These are phyloP conservation scores for Mucor plumbeus DNA, from an alignment of 371 early-diverging fungal genomes.

Conservation along the genomic window DNA sequence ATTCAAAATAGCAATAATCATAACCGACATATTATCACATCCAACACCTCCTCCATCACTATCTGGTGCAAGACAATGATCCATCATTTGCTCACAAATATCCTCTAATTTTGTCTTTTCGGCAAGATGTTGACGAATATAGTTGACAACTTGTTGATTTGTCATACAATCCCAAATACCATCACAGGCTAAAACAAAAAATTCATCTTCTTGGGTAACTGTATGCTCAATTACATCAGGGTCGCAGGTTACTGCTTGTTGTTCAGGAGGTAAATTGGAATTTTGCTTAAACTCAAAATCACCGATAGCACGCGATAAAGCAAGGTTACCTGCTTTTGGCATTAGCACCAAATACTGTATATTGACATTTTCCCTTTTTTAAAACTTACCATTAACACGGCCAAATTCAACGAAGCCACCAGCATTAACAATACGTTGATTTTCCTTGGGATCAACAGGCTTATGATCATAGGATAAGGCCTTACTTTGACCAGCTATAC, in stretches of 20 bases:
- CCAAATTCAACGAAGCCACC: constrained; percentile 98
- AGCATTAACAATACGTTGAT: constrained; percentile 82
- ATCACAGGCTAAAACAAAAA: constrained; percentile 95
- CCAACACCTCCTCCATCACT: constrained; percentile 90
- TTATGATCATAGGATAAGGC: constrained; percentile 94
- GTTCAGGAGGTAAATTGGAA: constrained; percentile 71
- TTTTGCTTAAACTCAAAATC: constrained; percentile 97
- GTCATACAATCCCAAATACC: constrained; percentile 98
- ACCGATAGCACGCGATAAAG: constrained; percentile 96
- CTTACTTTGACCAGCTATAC: constrained; percentile 74
- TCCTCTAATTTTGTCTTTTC: constrained; percentile 58
- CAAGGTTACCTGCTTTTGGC: constrained; percentile 74
- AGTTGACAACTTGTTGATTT: constrained; percentile 87
- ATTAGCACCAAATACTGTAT: not conserved
- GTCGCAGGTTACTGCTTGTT: constrained; percentile 90
- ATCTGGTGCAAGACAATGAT: constrained; percentile 87
- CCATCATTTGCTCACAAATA: constrained; percentile 90
- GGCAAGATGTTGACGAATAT: constrained; percentile 71
- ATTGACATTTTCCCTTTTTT: not conserved
- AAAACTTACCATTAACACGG: constrained; percentile 87
- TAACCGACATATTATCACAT: constrained; percentile 98
- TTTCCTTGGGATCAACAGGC: constrained; percentile 83
- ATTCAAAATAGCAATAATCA: constrained; percentile 88
- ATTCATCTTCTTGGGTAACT: constrained; percentile 82
- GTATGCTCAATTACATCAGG: constrained; percentile 80